Conservation (phyloP, 2,329 filamentous ascomycete genomes). For the Chrysoporthe deuterocubensis region DNA sequence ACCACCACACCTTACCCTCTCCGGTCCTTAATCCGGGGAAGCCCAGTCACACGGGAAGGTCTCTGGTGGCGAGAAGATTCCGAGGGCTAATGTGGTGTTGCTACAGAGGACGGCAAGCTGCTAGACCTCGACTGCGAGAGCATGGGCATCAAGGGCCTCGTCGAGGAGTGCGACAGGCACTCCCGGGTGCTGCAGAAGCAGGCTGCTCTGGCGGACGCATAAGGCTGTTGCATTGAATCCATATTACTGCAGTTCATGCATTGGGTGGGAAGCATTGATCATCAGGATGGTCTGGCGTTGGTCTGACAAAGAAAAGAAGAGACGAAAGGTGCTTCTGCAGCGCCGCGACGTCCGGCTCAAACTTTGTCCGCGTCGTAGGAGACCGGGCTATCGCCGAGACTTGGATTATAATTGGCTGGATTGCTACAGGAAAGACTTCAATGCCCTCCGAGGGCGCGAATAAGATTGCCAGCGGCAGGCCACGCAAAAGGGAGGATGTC, state of each 20-base stretch:
- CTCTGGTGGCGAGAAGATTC: not conserved
- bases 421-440: not conserved
- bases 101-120: constrained; percentile 86
- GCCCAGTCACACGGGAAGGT: not conserved
- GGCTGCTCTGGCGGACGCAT: constrained; percentile 69
- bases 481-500: not conserved
- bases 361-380: not conserved
- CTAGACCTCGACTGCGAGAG: constrained; percentile 81
- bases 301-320: not conserved
- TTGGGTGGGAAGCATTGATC: too few relatives aligned
- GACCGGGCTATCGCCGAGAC: not conserved
- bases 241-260: not conserved
- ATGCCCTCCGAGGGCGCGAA: not conserved
- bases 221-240: not conserved
- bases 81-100: not conserved
- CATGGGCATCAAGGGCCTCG: constrained; percentile 81
- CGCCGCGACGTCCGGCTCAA: not conserved
- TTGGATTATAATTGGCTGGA: not conserved
- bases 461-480: not conserved
- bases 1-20: constrained; percentile 8
- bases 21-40: too few relatives aligned
- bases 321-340: not conserved
- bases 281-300: not conserved
- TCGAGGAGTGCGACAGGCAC: constrained; percentile 89
- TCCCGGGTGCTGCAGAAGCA: constrained; percentile 81